phyloP scores from a whole-genome alignment of 768 basidiomycete genomes.

The Lactarius trivialis region DNA sequence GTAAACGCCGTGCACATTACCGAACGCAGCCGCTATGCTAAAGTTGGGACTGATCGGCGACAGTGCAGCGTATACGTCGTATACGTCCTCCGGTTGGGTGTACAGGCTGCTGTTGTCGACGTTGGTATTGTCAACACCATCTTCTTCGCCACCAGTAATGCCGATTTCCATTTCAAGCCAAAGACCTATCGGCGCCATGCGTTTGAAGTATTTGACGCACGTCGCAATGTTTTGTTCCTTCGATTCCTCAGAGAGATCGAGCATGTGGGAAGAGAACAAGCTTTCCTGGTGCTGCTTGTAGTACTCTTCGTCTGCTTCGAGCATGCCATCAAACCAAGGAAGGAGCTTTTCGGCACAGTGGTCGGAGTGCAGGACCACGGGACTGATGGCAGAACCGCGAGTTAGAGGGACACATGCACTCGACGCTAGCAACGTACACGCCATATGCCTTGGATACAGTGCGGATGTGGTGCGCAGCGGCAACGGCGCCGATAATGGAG shows the following conservation, averaged over 20 bases:
- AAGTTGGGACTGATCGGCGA: slow-evolving; percentile 85
- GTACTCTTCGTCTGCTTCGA: slow-evolving; percentile 90
- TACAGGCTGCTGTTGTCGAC: slow-evolving; percentile 93
- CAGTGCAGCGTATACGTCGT: slow-evolving; percentile 83
- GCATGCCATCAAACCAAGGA: slow-evolving; percentile 99
- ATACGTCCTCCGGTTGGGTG: slow-evolving; percentile 96
- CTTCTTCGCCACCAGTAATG: slow-evolving; percentile 99
- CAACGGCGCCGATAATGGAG: slow-evolving; percentile 85
- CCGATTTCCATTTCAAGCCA: slow-evolving; percentile 99
- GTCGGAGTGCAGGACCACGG: slow-evolving; percentile 96
- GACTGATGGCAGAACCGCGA: slow-evolving; percentile 40
- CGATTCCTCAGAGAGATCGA: slow-evolving; percentile 90
- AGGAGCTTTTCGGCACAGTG: slow-evolving; percentile 98
- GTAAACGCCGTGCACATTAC: slow-evolving; percentile 99
- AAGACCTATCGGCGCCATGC: slow-evolving; percentile 84
- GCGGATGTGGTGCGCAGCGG: slow-evolving; percentile 89
- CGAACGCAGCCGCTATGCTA: slow-evolving; percentile 96
- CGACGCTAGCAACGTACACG: slow-evolving; percentile 52
- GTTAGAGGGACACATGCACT: slow-evolving; percentile 8
- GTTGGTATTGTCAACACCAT: slow-evolving; percentile 95
- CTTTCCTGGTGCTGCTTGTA: slow-evolving; percentile 83
- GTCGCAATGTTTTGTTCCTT: slow-evolving; percentile 92
- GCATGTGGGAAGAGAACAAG: slow-evolving; percentile 97
- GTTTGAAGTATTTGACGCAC: slow-evolving; percentile 92
- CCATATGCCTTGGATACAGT: slow-evolving; percentile 86